These are phyloP conservation scores for Lanzia echinophila DNA, from an alignment of 2,329 filamentous ascomycete genomes.

Conservation along the genomic window DNA sequence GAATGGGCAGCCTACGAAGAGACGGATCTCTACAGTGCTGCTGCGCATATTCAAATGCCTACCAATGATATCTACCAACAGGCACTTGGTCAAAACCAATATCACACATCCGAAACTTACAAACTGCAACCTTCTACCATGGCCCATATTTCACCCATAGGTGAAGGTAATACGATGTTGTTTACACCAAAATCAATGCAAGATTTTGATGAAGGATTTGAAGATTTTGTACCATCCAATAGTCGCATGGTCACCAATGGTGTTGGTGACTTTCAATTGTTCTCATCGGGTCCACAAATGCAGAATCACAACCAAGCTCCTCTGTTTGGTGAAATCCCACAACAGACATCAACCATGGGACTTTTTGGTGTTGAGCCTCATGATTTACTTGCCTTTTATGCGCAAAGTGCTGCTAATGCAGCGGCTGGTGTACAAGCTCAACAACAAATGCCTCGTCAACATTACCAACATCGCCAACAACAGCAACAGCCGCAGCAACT, in stretches of 20 bases:
- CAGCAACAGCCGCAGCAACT: conserved; percentile 1
- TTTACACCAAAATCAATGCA: conserved; percentile 58
- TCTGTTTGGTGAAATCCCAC: conserved; percentile 26
- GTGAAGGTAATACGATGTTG: conserved; percentile 62
- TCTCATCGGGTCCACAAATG: conserved; percentile 20
- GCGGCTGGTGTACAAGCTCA: conserved; percentile 8
- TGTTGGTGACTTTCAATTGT: conserved; percentile 26
- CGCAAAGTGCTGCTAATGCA: conserved; percentile 20
- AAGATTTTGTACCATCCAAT: conserved; percentile 18
- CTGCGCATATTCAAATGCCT: conserved; percentile 50
- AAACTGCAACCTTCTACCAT: conserved; percentile 23
- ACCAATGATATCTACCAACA: conserved; percentile 35
- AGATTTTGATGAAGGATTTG: conserved; percentile 51
- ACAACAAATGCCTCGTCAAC: conserved; percentile 4
- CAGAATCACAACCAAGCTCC: conserved; percentile 20
- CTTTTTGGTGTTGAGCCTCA: conserved; percentile 20
- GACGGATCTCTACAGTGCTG: conserved; percentile 56
- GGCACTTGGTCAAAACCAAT: conserved; percentile 18
- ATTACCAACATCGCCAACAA: not conserved
- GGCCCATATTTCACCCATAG: conserved; percentile 60
- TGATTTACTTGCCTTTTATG: conserved; percentile 27
- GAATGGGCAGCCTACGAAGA: conserved; percentile 52
- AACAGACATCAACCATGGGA: conserved; percentile 8
- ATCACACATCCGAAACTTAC: conserved; percentile 27
- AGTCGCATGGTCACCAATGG: conserved; percentile 10